Conservation (phyloP, 2,329 filamentous ascomycete species). For the Colletotrichum cuscutae region DNA sequence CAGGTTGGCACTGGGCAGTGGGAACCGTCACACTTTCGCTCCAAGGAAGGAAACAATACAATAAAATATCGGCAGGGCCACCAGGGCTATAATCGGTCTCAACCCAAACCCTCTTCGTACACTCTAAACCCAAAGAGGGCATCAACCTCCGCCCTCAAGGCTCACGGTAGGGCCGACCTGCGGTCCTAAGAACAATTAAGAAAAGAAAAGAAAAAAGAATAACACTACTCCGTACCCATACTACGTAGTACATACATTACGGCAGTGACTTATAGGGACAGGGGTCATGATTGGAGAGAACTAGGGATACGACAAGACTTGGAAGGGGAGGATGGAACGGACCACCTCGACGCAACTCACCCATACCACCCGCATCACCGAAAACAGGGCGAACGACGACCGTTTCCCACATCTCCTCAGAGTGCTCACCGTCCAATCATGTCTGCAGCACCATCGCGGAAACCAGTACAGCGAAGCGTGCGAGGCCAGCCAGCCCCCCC, state of each 20-base stretch:
- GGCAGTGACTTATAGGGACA: background rate
- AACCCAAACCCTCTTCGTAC: background rate
- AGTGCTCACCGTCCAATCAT: slow-evolving; percentile 19
- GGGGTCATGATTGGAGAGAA: background rate
- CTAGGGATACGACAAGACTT: background rate
- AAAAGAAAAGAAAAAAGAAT: background rate
- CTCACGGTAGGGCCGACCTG: background rate
- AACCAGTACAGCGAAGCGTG: background rate
- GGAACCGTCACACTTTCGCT: background rate
- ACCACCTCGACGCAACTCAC: background rate
- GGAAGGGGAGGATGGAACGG: background rate
- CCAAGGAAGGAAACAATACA: background rate
- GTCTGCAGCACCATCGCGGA: background rate
- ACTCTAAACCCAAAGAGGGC: background rate
- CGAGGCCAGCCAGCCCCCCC: background rate
- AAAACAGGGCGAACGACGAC: slow-evolving; percentile 34
- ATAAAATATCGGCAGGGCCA: background rate
- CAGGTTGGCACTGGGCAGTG: background rate
- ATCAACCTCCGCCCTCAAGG: background rate
- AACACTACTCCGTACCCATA: background rate
- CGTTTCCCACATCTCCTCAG: slow-evolving; percentile 4
- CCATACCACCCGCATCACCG: background rate
- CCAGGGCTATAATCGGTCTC: background rate
- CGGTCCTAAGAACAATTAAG: background rate
- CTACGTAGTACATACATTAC: too few relatives aligned